Conservation (phyloP, 176 grass and related monocot genomes). For the Rhynchospora pubera region DNA sequence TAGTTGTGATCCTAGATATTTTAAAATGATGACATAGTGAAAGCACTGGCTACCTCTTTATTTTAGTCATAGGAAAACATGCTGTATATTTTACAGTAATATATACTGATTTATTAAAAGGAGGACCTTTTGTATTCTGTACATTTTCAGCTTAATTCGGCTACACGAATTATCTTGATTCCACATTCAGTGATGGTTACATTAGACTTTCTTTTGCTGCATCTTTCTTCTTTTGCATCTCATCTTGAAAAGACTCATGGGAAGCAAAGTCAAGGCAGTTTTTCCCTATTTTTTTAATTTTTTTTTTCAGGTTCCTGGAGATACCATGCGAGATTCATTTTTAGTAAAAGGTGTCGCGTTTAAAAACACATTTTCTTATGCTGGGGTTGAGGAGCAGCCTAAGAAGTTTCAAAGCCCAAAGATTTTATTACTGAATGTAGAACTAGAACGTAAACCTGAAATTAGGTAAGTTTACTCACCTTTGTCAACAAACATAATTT, state of each 20-base stretch:
- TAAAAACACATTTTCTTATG: slow-evolving; percentile 95
- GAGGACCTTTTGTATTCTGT: background rate
- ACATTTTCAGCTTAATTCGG: background rate
- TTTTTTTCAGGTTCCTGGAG: slow-evolving; percentile 68
- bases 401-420: slow-evolving; percentile 88
- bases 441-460: slow-evolving; percentile 87
- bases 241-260: too few species aligned
- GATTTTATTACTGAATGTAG: slow-evolving; percentile 91
- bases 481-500: background rate
- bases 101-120: background rate
- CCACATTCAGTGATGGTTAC: background rate
- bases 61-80: background rate
- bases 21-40: background rate
- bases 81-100: background rate
- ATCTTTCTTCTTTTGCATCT: too few species aligned
- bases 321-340: slow-evolving; percentile 93
- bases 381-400: slow-evolving; percentile 91
- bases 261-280: too few species aligned
- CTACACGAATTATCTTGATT: background rate
- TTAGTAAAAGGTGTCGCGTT: slow-evolving; percentile 93
- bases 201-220: background rate
- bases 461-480: slow-evolving; percentile 41
- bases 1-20: background rate
- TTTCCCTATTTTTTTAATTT: slow-evolving; percentile 9
- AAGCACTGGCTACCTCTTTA: background rate